Evolutionary conservation across 495 filamentous ascomycete species (phyloP), one percentile per base, ranked within the genome.

Genomic region (Podospora pseudocomata): DNA sequence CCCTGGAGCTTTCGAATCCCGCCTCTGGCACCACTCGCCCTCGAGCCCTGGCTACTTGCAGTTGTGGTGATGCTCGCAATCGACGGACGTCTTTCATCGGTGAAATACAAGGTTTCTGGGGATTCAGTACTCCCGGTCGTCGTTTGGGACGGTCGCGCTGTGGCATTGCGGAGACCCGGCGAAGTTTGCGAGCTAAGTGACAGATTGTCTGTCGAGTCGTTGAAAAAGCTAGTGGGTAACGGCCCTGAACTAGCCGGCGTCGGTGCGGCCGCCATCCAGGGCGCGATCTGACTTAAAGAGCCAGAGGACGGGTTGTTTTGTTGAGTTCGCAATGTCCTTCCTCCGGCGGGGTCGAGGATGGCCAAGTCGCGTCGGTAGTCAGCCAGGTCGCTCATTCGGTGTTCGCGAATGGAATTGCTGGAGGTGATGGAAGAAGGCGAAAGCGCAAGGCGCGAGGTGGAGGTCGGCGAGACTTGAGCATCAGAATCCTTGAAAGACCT

Each of bases 21-120:
- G 63, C 89, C 86, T 70, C 90, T 71, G 68, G 81, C 82, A 23
- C 88, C 77, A 73, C 91, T 95, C 5, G 90, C 88, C 75, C 91
- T 92, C 18, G 95, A 98, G 7, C 93, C 95, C 65, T 90, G 88
- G 70, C 95, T 98, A 75, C 94, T 96, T 5, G 91, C 90, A 54
- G 91, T 96, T 9, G 90, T 95, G 55, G 89, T 82, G 60, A 89
- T 89, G 76, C 94, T 97, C 9, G 93, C 92, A 66, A 93, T 85
- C 23, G 96, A 98, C 13, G 96, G 96, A 63, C 96, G 86, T 64
- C 95, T 84, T 67, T 92, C 88, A 64, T 96, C 91, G 63, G 84
- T 83, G 72, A 87, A 87, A 68, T 87, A 89, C 30, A 86, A 81
- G 28, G 85, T 80, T 39, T 89, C 88, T 15, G 89, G 85, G 30